Percentiles rank a stretch among this genome's conserved stretches.
Evolutionary conservation across 371 early-diverging fungal species (phyloP).

Genomic region (Mucor circinelloides): DNA sequence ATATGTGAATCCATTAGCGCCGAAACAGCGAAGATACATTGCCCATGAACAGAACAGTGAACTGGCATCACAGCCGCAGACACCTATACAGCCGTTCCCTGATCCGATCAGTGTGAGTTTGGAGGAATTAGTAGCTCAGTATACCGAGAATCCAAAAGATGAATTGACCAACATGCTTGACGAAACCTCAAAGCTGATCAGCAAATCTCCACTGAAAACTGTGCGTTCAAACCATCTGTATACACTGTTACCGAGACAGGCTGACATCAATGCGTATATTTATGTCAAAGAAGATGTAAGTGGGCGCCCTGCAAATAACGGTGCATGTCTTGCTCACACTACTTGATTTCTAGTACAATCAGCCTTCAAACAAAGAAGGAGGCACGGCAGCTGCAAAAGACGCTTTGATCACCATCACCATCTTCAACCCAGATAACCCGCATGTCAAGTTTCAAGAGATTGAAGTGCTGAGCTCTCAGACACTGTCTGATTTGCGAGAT

Average conservation of each 20-base stretch:
- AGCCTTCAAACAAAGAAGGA: neutral
- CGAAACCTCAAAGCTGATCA: neutral
- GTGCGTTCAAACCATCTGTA: slow-evolving; percentile 27
- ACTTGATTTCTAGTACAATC: neutral
- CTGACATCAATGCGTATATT: slow-evolving; percentile 1
- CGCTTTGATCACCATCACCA: slow-evolving; percentile 25
- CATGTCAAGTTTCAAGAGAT: slow-evolving; percentile 44
- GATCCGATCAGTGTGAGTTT: neutral
- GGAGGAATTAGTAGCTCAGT: neutral
- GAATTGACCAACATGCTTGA: slow-evolving; percentile 1
- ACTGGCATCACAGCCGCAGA: neutral
- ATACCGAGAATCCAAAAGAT: neutral
- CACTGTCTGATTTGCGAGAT: slow-evolving; percentile 48
- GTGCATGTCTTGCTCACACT: neutral
- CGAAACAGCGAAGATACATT: slow-evolving; percentile 19
- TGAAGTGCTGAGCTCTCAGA: slow-evolving; percentile 49
- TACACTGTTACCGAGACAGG: slow-evolving; percentile 22
- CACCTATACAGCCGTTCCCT: neutral
- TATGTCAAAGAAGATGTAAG: slow-evolving; percentile 21
- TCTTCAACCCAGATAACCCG: slow-evolving; percentile 34
- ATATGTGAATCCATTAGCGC: slow-evolving; percentile 35
- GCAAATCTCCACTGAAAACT: slow-evolving; percentile 21
- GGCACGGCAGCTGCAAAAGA: neutral
- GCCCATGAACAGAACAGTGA: slow-evolving; percentile 9
- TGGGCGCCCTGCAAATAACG: no score